phyloP scores from a whole-genome alignment of 805 yeast genomes.

The Sugiyamaella floridensis region DNA sequence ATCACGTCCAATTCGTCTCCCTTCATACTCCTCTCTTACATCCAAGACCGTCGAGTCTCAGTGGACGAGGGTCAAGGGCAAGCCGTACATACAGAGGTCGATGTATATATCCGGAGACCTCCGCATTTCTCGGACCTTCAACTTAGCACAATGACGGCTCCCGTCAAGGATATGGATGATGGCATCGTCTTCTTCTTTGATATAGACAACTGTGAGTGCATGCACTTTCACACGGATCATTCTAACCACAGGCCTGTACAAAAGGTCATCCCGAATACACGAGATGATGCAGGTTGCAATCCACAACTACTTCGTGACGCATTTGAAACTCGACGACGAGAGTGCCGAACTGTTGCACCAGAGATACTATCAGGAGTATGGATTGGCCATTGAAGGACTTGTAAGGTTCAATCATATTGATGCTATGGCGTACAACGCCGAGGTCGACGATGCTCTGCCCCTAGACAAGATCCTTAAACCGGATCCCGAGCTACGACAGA shows the following conservation, averaged over 20 bases:
- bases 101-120: too few relatives aligned
- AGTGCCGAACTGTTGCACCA: constrained; percentile 68
- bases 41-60: too few relatives aligned
- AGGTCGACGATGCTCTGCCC: constrained; percentile 91
- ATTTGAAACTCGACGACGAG: constrained; percentile 54
- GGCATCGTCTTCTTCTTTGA: constrained; percentile 64
- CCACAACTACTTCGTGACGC: constrained; percentile 67
- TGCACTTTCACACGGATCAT: neutral
- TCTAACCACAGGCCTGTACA: constrained; percentile 44
- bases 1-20: too few relatives aligned
- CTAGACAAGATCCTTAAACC: constrained; percentile 70
- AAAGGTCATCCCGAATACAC: constrained; percentile 65
- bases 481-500: constrained; percentile 29
- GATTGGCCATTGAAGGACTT: constrained; percentile 88
- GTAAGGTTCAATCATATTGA: constrained; percentile 59
- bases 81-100: too few relatives aligned
- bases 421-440: constrained; percentile 78
- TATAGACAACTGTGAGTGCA: constrained; percentile 69
- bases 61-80: too few relatives aligned
- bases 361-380: constrained; percentile 77
- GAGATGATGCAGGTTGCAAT: constrained; percentile 84
- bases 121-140: neutral
- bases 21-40: too few relatives aligned
- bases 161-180: constrained; percentile 6
- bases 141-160: neutral